Evolutionary conservation across 2,329 filamentous ascomycete species (phyloP).

Genomic region (Nothophaeocryptopus gaeumannii): DNA sequence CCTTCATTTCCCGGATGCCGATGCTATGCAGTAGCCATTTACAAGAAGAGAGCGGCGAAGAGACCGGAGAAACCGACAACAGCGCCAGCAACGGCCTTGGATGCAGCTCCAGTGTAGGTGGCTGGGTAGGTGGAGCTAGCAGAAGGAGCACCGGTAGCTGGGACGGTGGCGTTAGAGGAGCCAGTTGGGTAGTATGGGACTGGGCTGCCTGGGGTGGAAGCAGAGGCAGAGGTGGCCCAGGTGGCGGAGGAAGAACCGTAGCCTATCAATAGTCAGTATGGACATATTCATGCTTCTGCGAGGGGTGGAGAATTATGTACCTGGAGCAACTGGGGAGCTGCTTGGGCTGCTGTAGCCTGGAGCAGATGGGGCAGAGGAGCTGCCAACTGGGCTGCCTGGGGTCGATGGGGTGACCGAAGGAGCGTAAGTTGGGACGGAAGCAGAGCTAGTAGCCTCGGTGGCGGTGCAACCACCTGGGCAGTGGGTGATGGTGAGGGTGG

Average conservation of each 20-base stretch:
- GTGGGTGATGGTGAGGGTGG: slow-evolving; percentile 27
- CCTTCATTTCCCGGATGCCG: too few relatives aligned
- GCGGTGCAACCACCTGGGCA: slow-evolving; percentile 34
- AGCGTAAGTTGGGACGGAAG: slow-evolving; percentile 5
- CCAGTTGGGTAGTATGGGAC: slow-evolving; percentile 14
- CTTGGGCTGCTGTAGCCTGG: slow-evolving; percentile 12
- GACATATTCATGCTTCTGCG: too few relatives aligned
- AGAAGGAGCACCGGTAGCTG: slow-evolving; percentile 13
- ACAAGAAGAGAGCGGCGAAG: slow-evolving; percentile 25
- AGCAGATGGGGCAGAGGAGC: neutral
- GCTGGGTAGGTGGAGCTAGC: slow-evolving; percentile 16
- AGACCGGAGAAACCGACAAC: slow-evolving; percentile 19
- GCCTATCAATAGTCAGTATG: too few relatives aligned
- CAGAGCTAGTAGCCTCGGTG: neutral
- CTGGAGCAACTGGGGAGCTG: slow-evolving; percentile 4
- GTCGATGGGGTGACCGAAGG: slow-evolving; percentile 1
- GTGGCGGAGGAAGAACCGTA: neutral
- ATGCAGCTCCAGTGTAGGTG: slow-evolving; percentile 22
- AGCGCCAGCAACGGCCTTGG: slow-evolving; percentile 18
- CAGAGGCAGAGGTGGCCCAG: neutral
- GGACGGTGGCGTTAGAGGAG: slow-evolving; percentile 17
- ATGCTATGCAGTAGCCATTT: slow-evolving; percentile 2
- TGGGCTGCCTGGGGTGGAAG: slow-evolving; percentile 7
- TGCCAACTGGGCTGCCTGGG: slow-evolving; percentile 5
- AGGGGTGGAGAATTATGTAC: neutral